Conservation (phyloP, 805 yeast species). For the Torulaspora franciscae region DNA sequence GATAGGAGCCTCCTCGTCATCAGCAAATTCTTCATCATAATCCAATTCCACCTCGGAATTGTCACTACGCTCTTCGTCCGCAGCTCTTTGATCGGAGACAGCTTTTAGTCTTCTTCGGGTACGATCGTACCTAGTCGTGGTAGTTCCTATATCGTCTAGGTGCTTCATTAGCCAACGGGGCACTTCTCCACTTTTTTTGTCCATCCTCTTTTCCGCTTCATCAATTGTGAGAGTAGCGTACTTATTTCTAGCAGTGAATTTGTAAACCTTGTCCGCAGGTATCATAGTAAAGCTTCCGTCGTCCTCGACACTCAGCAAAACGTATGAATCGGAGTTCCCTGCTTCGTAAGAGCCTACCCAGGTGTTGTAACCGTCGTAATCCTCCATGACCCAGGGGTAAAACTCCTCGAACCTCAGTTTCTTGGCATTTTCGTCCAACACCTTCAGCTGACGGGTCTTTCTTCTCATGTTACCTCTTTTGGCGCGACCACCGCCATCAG, state of each 20-base stretch:
- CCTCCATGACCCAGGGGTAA: constrained; percentile 98
- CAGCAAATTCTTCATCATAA: constrained; percentile 95
- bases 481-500: constrained; percentile 81
- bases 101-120: constrained; percentile 44
- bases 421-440: constrained; percentile 77
- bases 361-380: constrained; percentile 87
- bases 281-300: constrained; percentile 83
- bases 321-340: constrained; percentile 75
- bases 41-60: constrained; percentile 90
- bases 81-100: constrained; percentile 42
- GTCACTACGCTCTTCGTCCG: constrained; percentile 45
- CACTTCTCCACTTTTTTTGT: constrained; percentile 58
- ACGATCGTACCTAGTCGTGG: constrained; percentile 49
- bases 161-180: constrained; percentile 97
- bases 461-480: constrained; percentile 58
- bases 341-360: constrained; percentile 97
- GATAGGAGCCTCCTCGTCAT: constrained; percentile 97
- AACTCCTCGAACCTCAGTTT: constrained; percentile 90
- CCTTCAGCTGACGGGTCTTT: constrained; percentile 78
- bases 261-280: constrained; percentile 91
- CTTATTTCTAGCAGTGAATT: constrained; percentile 87
- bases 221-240: constrained; percentile 91
- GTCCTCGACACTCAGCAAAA: constrained; percentile 75
- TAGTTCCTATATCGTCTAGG: constrained; percentile 57
- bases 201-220: constrained; percentile 95